Conservation (phyloP, 2,329 filamentous ascomycete genomes). For the Ophiostoma perfectum region DNA sequence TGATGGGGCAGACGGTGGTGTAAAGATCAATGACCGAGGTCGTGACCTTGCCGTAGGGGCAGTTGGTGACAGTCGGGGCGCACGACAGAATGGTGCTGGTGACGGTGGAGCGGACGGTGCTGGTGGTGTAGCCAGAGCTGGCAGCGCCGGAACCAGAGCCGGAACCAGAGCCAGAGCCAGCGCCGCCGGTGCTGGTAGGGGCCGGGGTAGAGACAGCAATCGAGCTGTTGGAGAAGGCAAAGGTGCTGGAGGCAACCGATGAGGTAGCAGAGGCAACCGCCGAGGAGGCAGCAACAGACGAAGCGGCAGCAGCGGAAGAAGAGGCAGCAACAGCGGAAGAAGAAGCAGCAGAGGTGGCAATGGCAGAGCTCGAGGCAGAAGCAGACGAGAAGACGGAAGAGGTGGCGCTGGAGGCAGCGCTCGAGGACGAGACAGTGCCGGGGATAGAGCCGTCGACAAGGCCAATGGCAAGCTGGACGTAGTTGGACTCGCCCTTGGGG, state of each 20-base stretch:
- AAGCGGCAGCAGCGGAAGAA: neutral
- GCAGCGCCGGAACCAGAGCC: slow-evolving; percentile 13
- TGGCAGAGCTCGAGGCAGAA: slow-evolving; percentile 1
- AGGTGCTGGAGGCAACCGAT: neutral
- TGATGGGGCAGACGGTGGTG: slow-evolving; percentile 28
- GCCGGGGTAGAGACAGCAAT: slow-evolving; percentile 12
- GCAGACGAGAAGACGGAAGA: slow-evolving; percentile 1
- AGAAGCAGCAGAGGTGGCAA: neutral
- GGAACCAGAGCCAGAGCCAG: slow-evolving; percentile 8
- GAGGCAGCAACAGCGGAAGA: neutral
- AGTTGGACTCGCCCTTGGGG: slow-evolving; percentile 27
- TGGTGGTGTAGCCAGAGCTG: slow-evolving; percentile 29
- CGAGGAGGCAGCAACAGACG: neutral
- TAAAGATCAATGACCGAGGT: slow-evolving; percentile 26
- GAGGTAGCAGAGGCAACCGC: neutral
- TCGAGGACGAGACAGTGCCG: slow-evolving; percentile 21
- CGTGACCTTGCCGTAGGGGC: slow-evolving; percentile 26
- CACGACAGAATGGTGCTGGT: slow-evolving; percentile 27
- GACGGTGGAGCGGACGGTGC: slow-evolving; percentile 39
- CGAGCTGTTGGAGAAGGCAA: slow-evolving; percentile 6
- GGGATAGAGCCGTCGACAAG: slow-evolving; percentile 11
- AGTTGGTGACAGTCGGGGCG: slow-evolving; percentile 27
- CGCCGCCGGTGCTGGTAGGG: neutral
- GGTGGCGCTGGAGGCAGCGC: slow-evolving; percentile 14
- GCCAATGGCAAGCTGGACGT: slow-evolving; percentile 18